These are phyloP conservation scores for Mesembryanthemum crystallinum DNA, from an alignment of 148 eudicot genomes.

Conservation along the genomic window DNA sequence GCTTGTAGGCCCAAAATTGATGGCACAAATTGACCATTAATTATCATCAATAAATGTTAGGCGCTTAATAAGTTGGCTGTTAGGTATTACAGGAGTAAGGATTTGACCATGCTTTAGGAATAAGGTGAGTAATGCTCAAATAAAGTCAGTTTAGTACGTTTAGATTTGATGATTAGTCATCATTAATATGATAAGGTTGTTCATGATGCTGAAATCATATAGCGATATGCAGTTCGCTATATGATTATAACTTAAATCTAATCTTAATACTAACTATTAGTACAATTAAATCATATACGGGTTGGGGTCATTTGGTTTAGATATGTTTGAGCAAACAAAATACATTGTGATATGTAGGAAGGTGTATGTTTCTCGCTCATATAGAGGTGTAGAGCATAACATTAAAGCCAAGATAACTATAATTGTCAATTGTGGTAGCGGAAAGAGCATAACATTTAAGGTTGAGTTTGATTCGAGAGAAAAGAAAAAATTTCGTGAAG, in stretches of 20 bases:
- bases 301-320: neutral
- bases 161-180: conserved; percentile 1
- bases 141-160: neutral
- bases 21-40: conserved; percentile 11
- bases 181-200: neutral
- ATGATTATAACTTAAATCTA: neutral
- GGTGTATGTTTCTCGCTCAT: no score
- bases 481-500: no score
- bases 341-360: no score
- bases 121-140: neutral
- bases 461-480: no score
- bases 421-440: no score
- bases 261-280: neutral
- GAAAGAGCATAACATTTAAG: no score
- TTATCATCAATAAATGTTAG: neutral
- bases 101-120: neutral
- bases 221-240: neutral
- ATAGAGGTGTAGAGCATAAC: no score
- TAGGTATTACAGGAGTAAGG: conserved; percentile 7
- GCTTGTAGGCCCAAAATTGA: conserved; percentile 22
- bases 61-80: conserved; percentile 1
- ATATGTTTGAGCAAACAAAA: neutral
- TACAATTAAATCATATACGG: neutral
- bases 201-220: conserved; percentile 4
- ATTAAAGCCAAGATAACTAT: no score